Evolutionary conservation across 2,329 filamentous ascomycete genomes (phyloP).

Genomic region (Cladosporium sphaerospermum): DNA sequence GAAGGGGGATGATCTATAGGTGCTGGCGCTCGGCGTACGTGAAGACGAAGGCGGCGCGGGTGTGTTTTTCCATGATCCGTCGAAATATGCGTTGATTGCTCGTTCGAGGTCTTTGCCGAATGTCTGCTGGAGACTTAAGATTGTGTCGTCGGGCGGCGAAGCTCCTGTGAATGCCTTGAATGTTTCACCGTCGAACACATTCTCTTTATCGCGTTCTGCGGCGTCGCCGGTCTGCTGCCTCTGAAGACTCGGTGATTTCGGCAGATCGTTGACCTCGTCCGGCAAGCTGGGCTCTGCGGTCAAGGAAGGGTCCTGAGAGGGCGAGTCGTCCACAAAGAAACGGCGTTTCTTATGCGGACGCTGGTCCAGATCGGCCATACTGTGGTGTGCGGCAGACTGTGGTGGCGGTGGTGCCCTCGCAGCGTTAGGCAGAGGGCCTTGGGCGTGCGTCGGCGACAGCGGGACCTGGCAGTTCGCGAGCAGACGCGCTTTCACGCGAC

Average conservation of each 20-base stretch:
- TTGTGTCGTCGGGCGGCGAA: conserved; percentile 37
- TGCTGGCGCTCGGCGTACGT: conserved; percentile 14
- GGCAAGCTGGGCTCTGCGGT: conserved; percentile 27
- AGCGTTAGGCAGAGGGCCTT: too few species aligned
- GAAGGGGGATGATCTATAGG: background rate
- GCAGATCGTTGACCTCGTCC: conserved; percentile 29
- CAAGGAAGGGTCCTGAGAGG: conserved; percentile 19
- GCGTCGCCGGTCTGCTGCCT: background rate
- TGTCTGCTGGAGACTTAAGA: conserved; percentile 44
- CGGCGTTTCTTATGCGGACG: conserved; percentile 56
- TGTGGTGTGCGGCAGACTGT: background rate
- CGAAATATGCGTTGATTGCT: conserved; percentile 60
- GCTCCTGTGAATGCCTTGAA: conserved; percentile 56
- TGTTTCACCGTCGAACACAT: conserved; percentile 48
- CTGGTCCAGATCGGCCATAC: conserved; percentile 41
- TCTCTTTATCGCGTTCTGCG: conserved; percentile 13
- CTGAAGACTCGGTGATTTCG: conserved; percentile 14
- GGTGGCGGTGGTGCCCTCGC: background rate
- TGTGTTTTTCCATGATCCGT: conserved; percentile 53
- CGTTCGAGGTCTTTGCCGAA: conserved; percentile 51
- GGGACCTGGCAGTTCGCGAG: background rate
- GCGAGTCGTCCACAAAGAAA: conserved; percentile 53
- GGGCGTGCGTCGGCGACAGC: background rate
- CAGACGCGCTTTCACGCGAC: conserved; percentile 1
- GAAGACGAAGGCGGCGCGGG: conserved; percentile 12